Base-by-base conservation (phyloP, 164 flowering plant genomes). In the Santalum album region DNA sequence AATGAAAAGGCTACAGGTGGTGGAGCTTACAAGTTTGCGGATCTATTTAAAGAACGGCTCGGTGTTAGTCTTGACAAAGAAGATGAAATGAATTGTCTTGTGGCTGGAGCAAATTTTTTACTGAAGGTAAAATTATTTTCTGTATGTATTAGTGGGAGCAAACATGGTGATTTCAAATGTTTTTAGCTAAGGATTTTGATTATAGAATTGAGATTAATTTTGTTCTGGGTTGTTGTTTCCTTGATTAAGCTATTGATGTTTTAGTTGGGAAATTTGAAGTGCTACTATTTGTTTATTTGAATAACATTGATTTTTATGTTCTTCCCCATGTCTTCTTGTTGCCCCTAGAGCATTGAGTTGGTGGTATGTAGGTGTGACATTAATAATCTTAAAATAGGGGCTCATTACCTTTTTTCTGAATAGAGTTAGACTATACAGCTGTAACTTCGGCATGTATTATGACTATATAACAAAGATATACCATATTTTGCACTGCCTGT, bases 11-110 rank as follows among this genome's bases (percentile, higher is more conserved):
- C 96, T 65, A 92, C 99, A 65, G 99, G 99, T 51, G 99, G 99
- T 59, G 99, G 99, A 46, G 99, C 99, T 38, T 82, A 75, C 76
- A 92, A 85, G 68, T 92, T 73, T 73, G 78, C 97, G 17, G 97
- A 92, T 66, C 76, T 89, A 38, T 92, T 89, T 66, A 92, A 87
- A 71, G 96, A 92, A 62, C 87, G 73, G 72, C 97, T 92, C 58
- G 99, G 96, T 11, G 86, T 89, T 64, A 81, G 82, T 58, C 68
- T 92, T 65, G 99, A 89, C 56, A 92, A 92, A 75, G 97, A 92
- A 76, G 99, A 90, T 68, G 99, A 92, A 72, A 92, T 92, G 96
- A 63, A 82, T 58, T 92, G 97, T 58, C 91, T 92, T 38, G 97
- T 92, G 15, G 80, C 97, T 27, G 99, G 99, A 60, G 96, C 97